These are phyloP conservation scores for Lagerstroemia speciosa DNA, from an alignment of 345 rosid genomes.

Conservation along the genomic window DNA sequence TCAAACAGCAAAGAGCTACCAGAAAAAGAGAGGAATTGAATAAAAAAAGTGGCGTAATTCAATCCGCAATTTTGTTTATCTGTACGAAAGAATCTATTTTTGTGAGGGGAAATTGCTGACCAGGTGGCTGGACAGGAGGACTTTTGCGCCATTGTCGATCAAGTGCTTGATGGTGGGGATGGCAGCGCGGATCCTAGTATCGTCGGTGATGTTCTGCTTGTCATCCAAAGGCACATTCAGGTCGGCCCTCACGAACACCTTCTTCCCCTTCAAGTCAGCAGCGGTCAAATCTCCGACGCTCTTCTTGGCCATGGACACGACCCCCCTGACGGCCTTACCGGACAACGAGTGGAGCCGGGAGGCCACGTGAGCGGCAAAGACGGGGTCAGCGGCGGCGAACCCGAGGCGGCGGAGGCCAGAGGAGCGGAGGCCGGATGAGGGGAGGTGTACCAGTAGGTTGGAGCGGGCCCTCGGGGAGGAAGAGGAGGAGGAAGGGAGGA, in stretches of 20 bases:
- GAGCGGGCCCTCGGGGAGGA: constrained; percentile 25
- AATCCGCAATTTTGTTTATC: background rate
- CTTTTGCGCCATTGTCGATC: constrained; percentile 81
- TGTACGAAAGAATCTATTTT: background rate
- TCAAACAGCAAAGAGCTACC: no score
- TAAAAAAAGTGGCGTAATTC: no score
- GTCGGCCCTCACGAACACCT: constrained; percentile 87
- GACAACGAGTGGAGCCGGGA: constrained; percentile 28
- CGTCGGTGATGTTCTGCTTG: constrained; percentile 86
- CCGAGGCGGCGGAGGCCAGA: constrained; percentile 39
- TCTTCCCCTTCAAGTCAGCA: constrained; percentile 90
- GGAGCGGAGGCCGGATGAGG: constrained; percentile 24
- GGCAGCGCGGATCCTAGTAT: constrained; percentile 89
- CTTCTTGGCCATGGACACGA: constrained; percentile 78
- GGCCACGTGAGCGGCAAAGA: constrained; percentile 36
- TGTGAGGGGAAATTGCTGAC: constrained; percentile 21
- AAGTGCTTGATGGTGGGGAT: constrained; percentile 93
- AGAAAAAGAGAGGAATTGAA: no score
- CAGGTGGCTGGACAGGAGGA: constrained; percentile 93
- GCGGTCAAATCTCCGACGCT: constrained; percentile 72
- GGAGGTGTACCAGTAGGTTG: constrained; percentile 26
- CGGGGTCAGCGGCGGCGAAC: constrained; percentile 52
- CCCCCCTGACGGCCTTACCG: constrained; percentile 35
- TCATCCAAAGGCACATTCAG: constrained; percentile 92
- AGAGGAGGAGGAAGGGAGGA: constrained; percentile 42